Conservation (phyloP, 257 asterid genomes). For the Eustoma russellianum region DNA sequence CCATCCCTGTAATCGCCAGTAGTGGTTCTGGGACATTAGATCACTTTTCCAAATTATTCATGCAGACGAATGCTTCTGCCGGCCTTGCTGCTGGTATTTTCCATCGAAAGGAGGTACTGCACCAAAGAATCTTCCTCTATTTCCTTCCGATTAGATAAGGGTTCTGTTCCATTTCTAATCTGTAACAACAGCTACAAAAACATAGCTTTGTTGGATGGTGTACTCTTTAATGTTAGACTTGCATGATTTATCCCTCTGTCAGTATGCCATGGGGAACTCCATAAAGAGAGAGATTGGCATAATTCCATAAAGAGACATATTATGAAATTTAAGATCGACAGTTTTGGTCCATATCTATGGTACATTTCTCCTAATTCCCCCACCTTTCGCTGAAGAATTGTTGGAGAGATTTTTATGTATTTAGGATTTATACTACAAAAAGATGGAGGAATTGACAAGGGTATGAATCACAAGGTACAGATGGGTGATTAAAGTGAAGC, state of each 20-base stretch:
- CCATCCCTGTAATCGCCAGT: slow-evolving; percentile 93
- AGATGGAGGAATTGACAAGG: too few species aligned
- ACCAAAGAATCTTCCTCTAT: not conserved
- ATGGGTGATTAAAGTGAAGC: too few species aligned
- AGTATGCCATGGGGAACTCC: too few species aligned
- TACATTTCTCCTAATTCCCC: too few species aligned
- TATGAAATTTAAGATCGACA: too few species aligned
- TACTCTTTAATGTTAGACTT: not conserved
- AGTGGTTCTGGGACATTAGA: slow-evolving; percentile 90
- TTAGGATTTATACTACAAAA: too few species aligned
- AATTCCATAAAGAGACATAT: too few species aligned
- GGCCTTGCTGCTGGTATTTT: slow-evolving; percentile 99
- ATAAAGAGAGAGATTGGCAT: too few species aligned
- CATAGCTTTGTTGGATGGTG: not conserved
- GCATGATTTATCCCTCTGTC: not conserved
- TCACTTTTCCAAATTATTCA: slow-evolving; percentile 85
- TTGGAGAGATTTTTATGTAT: too few species aligned
- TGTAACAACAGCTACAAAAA: not conserved
- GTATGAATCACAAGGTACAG: too few species aligned
- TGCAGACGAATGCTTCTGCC: slow-evolving; percentile 86
- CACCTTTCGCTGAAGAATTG: too few species aligned
- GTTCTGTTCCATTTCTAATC: not conserved
- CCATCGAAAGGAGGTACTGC: slow-evolving; percentile 81
- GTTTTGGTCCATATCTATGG: too few species aligned
- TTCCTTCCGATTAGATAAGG: not conserved